These are phyloP conservation scores for Candida sanyaensis DNA, from an alignment of 1,139 yeast genomes.

Conservation along the genomic window DNA sequence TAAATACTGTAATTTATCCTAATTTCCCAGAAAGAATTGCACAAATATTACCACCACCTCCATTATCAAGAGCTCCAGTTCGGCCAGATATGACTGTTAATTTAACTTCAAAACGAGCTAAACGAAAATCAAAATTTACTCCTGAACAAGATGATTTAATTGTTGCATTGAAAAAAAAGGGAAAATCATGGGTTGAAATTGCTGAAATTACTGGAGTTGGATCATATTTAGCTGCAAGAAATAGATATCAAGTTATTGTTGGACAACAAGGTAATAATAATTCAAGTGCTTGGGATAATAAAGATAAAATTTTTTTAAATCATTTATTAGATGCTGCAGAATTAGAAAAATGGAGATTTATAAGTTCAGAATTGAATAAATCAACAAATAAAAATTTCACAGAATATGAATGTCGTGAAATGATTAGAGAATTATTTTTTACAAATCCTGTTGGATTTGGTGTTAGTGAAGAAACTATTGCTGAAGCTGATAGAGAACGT, in stretches of 20 bases:
- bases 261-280: conserved; percentile 83
- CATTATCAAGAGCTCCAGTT: conserved; percentile 31
- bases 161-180: conserved; percentile 59
- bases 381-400: conserved; percentile 58
- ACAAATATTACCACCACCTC: conserved; percentile 39
- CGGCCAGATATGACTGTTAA: conserved; percentile 31
- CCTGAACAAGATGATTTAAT: conserved; percentile 70
- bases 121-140: conserved; percentile 66
- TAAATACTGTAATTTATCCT: conserved; percentile 13
- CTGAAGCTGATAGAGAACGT: conserved; percentile 40
- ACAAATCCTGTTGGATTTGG: conserved; percentile 60
- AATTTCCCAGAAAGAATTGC: conserved; percentile 19
- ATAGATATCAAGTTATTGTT: conserved; percentile 76
- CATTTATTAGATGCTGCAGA: conserved; percentile 67
- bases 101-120: conserved; percentile 48
- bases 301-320: conserved; percentile 56
- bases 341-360: conserved; percentile 66
- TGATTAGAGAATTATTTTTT: conserved; percentile 55
- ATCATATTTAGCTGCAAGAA: conserved; percentile 71
- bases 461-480: conserved; percentile 46
- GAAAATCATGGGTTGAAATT: conserved; percentile 74
- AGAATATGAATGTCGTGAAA: conserved; percentile 56
- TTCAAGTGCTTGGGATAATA: conserved; percentile 61
- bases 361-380: conserved; percentile 62
- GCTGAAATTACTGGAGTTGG: conserved; percentile 69